phyloP scores from a whole-genome alignment of 768 basidiomycete species.

The Lactarius hatsudake region DNA sequence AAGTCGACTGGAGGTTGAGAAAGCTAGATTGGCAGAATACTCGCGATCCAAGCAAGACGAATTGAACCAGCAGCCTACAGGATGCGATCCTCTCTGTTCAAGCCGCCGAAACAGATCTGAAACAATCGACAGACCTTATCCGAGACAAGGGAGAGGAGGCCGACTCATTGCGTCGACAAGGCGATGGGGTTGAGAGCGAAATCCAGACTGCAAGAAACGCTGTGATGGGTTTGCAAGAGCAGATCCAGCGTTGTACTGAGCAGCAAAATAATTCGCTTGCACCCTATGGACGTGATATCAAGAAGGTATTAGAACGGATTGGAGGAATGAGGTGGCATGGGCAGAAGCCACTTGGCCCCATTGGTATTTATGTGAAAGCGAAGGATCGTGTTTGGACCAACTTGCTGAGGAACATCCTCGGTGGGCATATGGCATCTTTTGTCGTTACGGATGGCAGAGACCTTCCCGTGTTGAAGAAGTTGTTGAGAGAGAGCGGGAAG shows the following conservation, averaged over 20 bases:
- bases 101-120: constrained; percentile 17
- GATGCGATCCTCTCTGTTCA: constrained; percentile 38
- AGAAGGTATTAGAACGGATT: constrained; percentile 54
- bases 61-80: constrained; percentile 49
- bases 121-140: constrained; percentile 1
- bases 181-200: constrained; percentile 38
- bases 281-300: constrained; percentile 63
- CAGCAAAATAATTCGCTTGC: constrained; percentile 57
- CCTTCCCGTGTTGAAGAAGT: constrained; percentile 48
- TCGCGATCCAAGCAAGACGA: constrained; percentile 64
- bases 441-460: constrained; percentile 74
- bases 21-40: constrained; percentile 35
- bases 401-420: constrained; percentile 64
- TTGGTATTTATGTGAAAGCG: constrained; percentile 76
- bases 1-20: constrained; percentile 17
- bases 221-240: constrained; percentile 47
- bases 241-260: constrained; percentile 49
- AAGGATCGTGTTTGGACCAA: constrained; percentile 65
- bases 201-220: constrained; percentile 36
- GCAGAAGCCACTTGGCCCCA: constrained; percentile 67
- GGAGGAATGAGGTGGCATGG: constrained; percentile 57
- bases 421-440: constrained; percentile 58
- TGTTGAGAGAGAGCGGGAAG: constrained; percentile 62
- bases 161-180: constrained; percentile 29
- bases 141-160: constrained; percentile 13